These are phyloP conservation scores for Isochrysis galbana DNA, from an alignment of 78 protist species.

Conservation along the genomic window DNA sequence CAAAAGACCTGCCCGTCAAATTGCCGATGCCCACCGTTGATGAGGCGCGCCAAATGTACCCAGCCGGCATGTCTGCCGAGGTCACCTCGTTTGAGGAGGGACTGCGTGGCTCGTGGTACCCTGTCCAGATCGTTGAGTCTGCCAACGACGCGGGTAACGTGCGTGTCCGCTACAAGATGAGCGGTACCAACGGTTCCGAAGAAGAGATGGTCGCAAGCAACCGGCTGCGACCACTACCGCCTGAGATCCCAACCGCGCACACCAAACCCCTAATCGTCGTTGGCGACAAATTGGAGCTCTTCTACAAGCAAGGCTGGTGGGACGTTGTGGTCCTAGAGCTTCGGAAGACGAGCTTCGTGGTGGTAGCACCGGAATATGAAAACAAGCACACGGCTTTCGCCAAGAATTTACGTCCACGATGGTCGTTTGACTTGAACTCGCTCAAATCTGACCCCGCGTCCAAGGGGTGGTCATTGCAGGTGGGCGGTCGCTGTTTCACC, in stretches of 20 bases:
- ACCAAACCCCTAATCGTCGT: too few species aligned
- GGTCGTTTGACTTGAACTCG: too few species aligned
- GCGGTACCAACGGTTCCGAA: not conserved
- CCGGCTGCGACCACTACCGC: not conserved
- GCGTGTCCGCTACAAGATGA: not conserved
- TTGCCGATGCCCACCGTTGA: too few species aligned
- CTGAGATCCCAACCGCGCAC: not conserved
- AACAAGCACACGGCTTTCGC: not conserved
- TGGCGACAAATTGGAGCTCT: too few species aligned
- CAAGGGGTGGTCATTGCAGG: not conserved
- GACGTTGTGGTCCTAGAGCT: not conserved
- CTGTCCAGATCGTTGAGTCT: not conserved
- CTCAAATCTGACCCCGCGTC: not conserved
- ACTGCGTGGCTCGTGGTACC: not conserved
- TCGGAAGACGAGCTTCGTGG: not conserved
- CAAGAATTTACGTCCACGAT: not conserved
- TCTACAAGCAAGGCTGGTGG: not conserved
- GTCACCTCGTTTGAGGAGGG: not conserved
- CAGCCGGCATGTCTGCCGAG: not conserved
- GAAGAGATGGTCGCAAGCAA: not conserved
- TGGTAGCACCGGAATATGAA: not conserved
- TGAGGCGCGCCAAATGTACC: not conserved
- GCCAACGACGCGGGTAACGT: not conserved
- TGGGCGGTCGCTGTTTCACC: not conserved
- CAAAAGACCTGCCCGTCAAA: not conserved